A percentile compares a stretch with the other conserved stretches of the same genome.
phyloP scores from a whole-genome alignment of 2,329 filamentous ascomycete genomes.

The Fusarium nygamai region DNA sequence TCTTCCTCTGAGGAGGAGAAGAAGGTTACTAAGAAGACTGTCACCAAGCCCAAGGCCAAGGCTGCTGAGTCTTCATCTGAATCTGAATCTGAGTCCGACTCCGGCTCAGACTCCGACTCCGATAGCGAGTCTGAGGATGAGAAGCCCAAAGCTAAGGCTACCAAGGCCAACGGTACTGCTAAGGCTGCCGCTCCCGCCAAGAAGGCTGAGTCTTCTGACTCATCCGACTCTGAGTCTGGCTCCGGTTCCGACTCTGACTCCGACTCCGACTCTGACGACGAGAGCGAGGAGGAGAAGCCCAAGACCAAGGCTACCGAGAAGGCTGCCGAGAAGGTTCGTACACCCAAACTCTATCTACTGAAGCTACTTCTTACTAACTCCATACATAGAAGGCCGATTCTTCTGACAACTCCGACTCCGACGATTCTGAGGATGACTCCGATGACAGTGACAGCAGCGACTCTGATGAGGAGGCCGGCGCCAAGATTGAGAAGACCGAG shows the following conservation, averaged over 20 bases:
- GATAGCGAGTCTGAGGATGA: slow-evolving; percentile 49
- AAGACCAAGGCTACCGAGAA: slow-evolving; percentile 45
- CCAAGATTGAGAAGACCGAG: slow-evolving; percentile 50
- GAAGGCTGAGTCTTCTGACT: slow-evolving; percentile 43
- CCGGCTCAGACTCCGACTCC: slow-evolving; percentile 48
- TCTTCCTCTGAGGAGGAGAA: slow-evolving; percentile 50
- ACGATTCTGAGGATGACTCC: slow-evolving; percentile 50
- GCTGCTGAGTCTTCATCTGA: slow-evolving; percentile 46
- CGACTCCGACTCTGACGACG: slow-evolving; percentile 51
- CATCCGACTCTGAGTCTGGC: slow-evolving; percentile 48
- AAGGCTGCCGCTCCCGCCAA: slow-evolving; percentile 36
- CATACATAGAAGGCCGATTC: slow-evolving; percentile 41
- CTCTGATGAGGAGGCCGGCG: slow-evolving; percentile 49
- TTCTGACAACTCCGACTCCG: slow-evolving; percentile 47
- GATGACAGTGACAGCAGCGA: slow-evolving; percentile 46
- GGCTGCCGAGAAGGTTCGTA: slow-evolving; percentile 48
- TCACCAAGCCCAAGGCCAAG: slow-evolving; percentile 45
- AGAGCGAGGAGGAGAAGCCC: slow-evolving; percentile 51
- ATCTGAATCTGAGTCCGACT: slow-evolving; percentile 43
- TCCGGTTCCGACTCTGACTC: slow-evolving; percentile 53
- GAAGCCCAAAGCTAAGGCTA: slow-evolving; percentile 46
- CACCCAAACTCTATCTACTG: neutral
- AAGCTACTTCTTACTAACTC: slow-evolving; percentile 22
- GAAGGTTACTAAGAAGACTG: slow-evolving; percentile 52
- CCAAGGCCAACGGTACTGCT: slow-evolving; percentile 42